Evolutionary conservation across 2,329 filamentous ascomycete genomes (phyloP).

Genomic region (Penicillium oxalicum): DNA sequence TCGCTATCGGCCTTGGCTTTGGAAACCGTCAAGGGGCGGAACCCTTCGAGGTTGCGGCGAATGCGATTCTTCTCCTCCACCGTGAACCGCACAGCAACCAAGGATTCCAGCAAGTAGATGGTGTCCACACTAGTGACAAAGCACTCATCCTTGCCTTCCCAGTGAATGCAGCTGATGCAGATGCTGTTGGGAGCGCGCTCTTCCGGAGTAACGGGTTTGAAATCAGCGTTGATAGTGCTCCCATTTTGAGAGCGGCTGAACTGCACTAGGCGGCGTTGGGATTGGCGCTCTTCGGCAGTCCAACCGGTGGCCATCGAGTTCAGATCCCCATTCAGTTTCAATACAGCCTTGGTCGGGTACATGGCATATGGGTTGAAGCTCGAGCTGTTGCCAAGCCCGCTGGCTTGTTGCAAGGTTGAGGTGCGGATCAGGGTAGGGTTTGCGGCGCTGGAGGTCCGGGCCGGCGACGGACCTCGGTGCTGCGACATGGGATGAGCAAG

Average conservation of each 20-base stretch:
- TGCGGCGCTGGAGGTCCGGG: constrained; percentile 47
- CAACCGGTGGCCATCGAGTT: constrained; percentile 77
- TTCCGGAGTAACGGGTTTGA: constrained; percentile 70
- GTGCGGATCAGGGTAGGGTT: constrained; percentile 62
- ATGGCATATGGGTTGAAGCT: constrained; percentile 72
- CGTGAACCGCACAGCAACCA: constrained; percentile 80
- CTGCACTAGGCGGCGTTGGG: constrained; percentile 76
- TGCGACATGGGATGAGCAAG: constrained; percentile 33
- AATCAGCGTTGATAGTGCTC: constrained; percentile 73
- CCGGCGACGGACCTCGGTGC: constrained; percentile 42
- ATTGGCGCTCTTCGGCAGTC: constrained; percentile 73
- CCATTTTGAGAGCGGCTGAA: constrained; percentile 79
- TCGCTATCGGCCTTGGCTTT: constrained; percentile 90
- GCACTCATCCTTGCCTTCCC: constrained; percentile 84
- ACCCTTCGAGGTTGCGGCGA: constrained; percentile 88
- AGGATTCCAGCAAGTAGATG: constrained; percentile 85
- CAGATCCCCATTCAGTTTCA: constrained; percentile 82
- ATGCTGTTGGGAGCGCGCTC: constrained; percentile 78
- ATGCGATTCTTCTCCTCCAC: constrained; percentile 99
- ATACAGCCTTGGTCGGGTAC: constrained; percentile 74
- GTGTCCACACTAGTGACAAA: constrained; percentile 97
- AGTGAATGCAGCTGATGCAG: constrained; percentile 96
- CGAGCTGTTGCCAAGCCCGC: constrained; percentile 43
- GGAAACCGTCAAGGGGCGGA: constrained; percentile 85
- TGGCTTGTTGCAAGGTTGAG: constrained; percentile 57